Conservation (phyloP, 768 basidiomycete genomes). For the Leccinum boreale region DNA sequence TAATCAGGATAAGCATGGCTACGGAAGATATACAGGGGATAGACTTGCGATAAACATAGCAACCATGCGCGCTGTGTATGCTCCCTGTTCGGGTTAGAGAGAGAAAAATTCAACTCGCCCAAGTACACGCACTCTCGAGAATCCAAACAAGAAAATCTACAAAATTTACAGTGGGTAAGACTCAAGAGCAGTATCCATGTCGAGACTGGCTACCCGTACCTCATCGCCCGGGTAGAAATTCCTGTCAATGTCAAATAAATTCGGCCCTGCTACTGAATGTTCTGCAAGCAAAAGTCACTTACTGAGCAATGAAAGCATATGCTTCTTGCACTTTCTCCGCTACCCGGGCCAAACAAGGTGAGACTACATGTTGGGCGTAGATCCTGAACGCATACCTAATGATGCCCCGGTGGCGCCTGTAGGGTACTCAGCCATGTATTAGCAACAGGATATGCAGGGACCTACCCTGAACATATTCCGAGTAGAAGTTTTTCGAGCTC, state of each 20-base stretch:
- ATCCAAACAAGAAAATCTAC: constrained; percentile 76
- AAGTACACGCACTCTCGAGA: constrained; percentile 53
- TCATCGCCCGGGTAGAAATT: constrained; percentile 74
- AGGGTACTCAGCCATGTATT: constrained; percentile 7
- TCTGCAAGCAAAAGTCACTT: constrained; percentile 26
- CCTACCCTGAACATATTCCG: constrained; percentile 59
- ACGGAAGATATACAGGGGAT: neutral
- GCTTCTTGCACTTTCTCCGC: constrained; percentile 75
- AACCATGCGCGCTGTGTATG: constrained; percentile 74
- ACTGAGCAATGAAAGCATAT: constrained; percentile 81
- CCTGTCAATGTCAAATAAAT: constrained; percentile 33
- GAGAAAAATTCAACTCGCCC: neutral
- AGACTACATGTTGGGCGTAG: neutral
- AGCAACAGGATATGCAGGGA: neutral
- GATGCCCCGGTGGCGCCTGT: constrained; percentile 62
- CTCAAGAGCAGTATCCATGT: neutral
- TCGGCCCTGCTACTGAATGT: neutral
- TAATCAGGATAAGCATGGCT: neutral
- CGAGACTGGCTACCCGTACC: constrained; percentile 32
- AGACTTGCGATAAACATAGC: constrained; percentile 47
- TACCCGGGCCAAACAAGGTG: constrained; percentile 23
- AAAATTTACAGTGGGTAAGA: constrained; percentile 11
- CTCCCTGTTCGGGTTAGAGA: constrained; percentile 45
- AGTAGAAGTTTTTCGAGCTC: constrained; percentile 54
- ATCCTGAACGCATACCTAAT: constrained; percentile 41